phyloP scores from a whole-genome alignment of 2,329 filamentous ascomycete species.

The Trichoderma atrobrunneum region DNA sequence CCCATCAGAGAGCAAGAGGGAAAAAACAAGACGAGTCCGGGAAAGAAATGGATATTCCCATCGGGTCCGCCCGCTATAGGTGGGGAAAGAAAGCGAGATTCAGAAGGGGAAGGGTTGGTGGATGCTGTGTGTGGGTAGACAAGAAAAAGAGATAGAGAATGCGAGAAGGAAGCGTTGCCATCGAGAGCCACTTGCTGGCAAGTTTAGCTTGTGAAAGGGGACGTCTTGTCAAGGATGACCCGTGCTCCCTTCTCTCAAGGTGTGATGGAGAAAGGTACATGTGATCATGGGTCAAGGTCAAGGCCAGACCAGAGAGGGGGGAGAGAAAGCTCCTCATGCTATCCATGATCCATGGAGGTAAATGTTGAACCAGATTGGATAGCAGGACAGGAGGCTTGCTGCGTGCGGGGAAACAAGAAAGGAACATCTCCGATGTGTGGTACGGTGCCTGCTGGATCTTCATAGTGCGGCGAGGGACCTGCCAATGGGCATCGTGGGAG shows the following conservation, averaged over 20 bases:
- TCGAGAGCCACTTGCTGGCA: not conserved
- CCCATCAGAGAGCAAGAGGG: not conserved
- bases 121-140: conserved; percentile 5
- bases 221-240: conserved; percentile 10
- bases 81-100: conserved; percentile 5
- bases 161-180: not conserved
- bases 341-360: not conserved
- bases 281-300: conserved; percentile 6
- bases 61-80: conserved; percentile 14
- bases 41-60: not conserved
- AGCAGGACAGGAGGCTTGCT: not conserved
- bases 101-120: not conserved
- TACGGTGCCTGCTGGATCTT: conserved; percentile 8
- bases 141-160: not conserved
- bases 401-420: conserved; percentile 13
- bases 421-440: conserved; percentile 7
- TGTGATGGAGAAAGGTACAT: conserved; percentile 2
- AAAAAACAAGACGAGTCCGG: not conserved
- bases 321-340: not conserved
- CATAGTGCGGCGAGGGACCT: not conserved
- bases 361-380: not conserved
- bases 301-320: not conserved
- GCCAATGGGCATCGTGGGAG: not conserved
- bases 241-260: not conserved
- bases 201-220: not conserved